Conservation (phyloP, 345 rosid species). For the Populus pruinosa region DNA sequence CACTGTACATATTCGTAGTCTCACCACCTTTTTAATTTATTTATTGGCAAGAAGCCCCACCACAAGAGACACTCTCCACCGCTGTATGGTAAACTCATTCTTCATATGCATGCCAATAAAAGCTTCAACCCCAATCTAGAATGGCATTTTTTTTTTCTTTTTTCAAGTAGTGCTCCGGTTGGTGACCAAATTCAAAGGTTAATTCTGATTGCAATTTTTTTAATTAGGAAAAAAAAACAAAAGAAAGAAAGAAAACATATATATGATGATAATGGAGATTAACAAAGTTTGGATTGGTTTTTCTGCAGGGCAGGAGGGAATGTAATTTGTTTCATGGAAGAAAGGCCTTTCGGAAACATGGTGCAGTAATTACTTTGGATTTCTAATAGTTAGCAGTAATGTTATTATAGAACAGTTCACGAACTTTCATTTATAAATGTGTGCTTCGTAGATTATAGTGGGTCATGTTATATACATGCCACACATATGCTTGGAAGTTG, state of each 20-base stretch:
- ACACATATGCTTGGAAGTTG: background rate
- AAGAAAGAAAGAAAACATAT: background rate
- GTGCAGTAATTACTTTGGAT: background rate
- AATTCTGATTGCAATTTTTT: background rate
- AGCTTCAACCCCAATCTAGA: background rate
- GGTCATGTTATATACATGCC: background rate
- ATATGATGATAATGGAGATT: no score
- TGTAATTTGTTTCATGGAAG: background rate
- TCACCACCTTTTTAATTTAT: background rate
- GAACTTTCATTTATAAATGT: background rate
- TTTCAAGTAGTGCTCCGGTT: background rate
- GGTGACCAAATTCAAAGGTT: background rate
- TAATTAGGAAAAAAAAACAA: no score
- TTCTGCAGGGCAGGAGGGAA: background rate
- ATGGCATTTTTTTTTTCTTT: no score
- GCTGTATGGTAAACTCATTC: background rate
- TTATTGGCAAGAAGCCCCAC: background rate
- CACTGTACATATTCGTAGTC: background rate
- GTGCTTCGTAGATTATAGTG: background rate
- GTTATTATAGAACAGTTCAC: slow-evolving; percentile 2
- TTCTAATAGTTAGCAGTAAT: slow-evolving; percentile 1
- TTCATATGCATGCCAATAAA: background rate
- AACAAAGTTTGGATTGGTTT: background rate
- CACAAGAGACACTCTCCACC: slow-evolving; percentile 4
- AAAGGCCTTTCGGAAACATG: background rate